Conservation (phyloP, 306 rosid species). For the Prosopis cineraria region DNA sequence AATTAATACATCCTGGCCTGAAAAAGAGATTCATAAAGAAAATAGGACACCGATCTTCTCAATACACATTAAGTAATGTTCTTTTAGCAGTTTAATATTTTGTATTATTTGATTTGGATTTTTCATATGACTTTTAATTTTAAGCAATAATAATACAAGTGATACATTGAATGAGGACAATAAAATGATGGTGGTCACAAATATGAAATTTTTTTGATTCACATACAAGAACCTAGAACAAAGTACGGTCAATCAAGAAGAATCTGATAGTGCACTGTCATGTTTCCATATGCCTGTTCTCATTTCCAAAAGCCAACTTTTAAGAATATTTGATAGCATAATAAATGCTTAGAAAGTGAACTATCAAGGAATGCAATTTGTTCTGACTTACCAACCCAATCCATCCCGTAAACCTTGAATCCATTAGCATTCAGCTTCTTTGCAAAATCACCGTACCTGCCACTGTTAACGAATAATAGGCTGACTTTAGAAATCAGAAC, state of each 20-base stretch:
- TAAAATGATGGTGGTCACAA: too few relatives aligned
- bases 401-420: constrained; percentile 90
- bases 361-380: neutral
- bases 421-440: constrained; percentile 82
- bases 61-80: too few relatives aligned
- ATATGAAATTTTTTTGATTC: too few relatives aligned
- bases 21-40: too few relatives aligned
- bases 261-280: neutral
- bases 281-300: neutral
- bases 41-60: too few relatives aligned
- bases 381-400: constrained; percentile 85
- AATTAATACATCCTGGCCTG: too few relatives aligned
- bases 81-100: too few relatives aligned
- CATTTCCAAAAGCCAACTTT: neutral
- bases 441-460: constrained; percentile 79
- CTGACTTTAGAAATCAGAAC: constrained; percentile 37
- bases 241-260: neutral
- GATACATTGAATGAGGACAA: too few relatives aligned
- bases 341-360: neutral
- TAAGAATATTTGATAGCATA: neutral
- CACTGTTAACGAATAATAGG: constrained; percentile 52
- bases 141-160: too few relatives aligned
- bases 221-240: too few relatives aligned
- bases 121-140: too few relatives aligned
- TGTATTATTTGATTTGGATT: too few relatives aligned